Evolutionary conservation across 805 yeast genomes (phyloP).

Genomic region (Pichia occidentalis): DNA sequence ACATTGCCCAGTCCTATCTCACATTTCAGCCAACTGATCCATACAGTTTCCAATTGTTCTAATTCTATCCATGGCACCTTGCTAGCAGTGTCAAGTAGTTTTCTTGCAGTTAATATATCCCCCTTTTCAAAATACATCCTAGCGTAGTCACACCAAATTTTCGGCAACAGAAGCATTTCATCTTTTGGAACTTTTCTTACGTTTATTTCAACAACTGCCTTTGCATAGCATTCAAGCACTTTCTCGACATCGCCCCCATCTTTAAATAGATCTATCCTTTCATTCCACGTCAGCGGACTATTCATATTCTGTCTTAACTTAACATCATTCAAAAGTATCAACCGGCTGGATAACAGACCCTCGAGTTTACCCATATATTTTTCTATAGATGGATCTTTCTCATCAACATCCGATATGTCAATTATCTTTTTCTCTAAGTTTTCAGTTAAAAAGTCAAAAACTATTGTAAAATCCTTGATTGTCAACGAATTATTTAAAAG

Average conservation of each 20-base stretch:
- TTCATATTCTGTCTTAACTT: constrained; percentile 55
- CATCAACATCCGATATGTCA: constrained; percentile 12
- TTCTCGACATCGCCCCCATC: constrained; percentile 32
- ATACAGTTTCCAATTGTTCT: constrained; percentile 61
- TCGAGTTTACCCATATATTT: constrained; percentile 46
- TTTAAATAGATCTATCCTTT: constrained; percentile 45
- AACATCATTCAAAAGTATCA: constrained; percentile 59
- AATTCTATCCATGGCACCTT: constrained; percentile 61
- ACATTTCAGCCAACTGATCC: constrained; percentile 71
- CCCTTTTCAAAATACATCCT: constrained; percentile 48
- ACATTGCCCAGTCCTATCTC: constrained; percentile 46
- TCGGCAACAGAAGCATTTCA: constrained; percentile 34
- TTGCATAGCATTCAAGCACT: constrained; percentile 50
- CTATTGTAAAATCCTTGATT: constrained; percentile 51
- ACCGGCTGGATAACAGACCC: constrained; percentile 48
- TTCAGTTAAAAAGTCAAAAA: constrained; percentile 59
- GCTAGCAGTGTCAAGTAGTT: constrained; percentile 55
- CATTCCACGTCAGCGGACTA: constrained; percentile 63
- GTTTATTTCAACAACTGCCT: constrained; percentile 60
- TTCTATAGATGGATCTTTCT: constrained; percentile 11
- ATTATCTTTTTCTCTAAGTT: constrained; percentile 43
- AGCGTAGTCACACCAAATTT: constrained; percentile 70
- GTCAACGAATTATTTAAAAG: constrained; percentile 44
- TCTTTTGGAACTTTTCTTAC: constrained; percentile 44
- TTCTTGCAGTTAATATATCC: constrained; percentile 54